These are phyloP conservation scores for Brachypodium distachyon DNA, from an alignment of 202 grass and related monocot species.

Conservation along the genomic window DNA sequence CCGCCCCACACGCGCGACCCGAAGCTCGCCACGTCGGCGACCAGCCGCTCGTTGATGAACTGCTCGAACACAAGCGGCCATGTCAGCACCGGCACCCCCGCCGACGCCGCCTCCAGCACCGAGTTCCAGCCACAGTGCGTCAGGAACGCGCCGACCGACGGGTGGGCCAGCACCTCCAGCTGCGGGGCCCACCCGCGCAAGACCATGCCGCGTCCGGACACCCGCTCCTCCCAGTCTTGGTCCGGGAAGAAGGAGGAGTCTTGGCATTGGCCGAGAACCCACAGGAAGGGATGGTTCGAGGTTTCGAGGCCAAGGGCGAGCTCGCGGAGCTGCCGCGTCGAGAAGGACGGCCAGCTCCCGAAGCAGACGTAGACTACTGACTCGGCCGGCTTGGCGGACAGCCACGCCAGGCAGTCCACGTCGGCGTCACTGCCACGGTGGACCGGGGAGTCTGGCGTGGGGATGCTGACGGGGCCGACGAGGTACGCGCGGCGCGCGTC, in stretches of 20 bases:
- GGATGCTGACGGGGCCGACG: slow-evolving; percentile 38
- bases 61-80: slow-evolving; percentile 92
- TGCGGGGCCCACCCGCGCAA: slow-evolving; percentile 69
- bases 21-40: slow-evolving; percentile 43
- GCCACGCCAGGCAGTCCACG: slow-evolving; percentile 43
- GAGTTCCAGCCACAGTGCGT: slow-evolving; percentile 69
- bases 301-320: slow-evolving; percentile 57
- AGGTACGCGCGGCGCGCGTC: slow-evolving; percentile 63
- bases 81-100: slow-evolving; percentile 58
- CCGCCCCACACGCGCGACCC: slow-evolving; percentile 55
- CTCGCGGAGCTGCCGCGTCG: slow-evolving; percentile 15
- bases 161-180: slow-evolving; percentile 58
- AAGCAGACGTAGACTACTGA: slow-evolving; percentile 62
- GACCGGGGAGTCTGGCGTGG: slow-evolving; percentile 8
- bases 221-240: slow-evolving; percentile 58
- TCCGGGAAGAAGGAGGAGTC: background rate
- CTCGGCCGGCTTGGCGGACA: slow-evolving; percentile 27
- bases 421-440: slow-evolving; percentile 36
- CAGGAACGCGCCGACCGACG: slow-evolving; percentile 53
- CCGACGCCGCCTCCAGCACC: slow-evolving; percentile 54
- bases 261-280: slow-evolving; percentile 36
- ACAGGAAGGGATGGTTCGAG: slow-evolving; percentile 42
- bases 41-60: slow-evolving; percentile 82
- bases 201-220: slow-evolving; percentile 38
- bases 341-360: slow-evolving; percentile 55